Base-by-base conservation (phyloP, 176 grass and related monocot genomes). In the Typha latifolia region DNA sequence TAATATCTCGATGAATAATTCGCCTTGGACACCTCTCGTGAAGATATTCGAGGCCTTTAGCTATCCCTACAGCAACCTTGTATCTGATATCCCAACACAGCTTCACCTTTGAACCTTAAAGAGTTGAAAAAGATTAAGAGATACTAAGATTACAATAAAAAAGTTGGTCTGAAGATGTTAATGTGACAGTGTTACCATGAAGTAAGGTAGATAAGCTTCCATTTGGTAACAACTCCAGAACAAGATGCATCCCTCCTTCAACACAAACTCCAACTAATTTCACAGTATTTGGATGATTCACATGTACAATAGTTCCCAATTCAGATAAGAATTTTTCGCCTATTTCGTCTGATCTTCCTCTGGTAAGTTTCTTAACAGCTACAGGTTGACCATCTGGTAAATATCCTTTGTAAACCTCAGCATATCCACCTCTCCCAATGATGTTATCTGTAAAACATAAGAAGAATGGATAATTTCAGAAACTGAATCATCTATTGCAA, bases 1-100 rank as follows among this genome's bases (percentile, higher is more conserved):
- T 96, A 65, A 96, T 85, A 31, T 91, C 93, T 3, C 93, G 69
- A 48, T 89, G 93, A 31, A 96, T 90, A 67, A 96, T 96, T 48
- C 93, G 62, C 51, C 88, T 29, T 0, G 82, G 80, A 14, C 88
- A 89, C 49, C 66, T 63, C 88, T 91, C 87, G 15, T 96, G 93
- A 3, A 96, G 78, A 51, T 96, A 96, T 77, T 96, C 80, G 0
- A 91, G 66, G 14, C 93, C 93, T 4, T 76, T 29, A 5, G 93
- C 82, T 0, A 80, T 65, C 15, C 93, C 88, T 0, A 84, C 2
- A 4, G 88, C 93, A 24, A 91, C 73, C 68, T 53, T 64, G 75
- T 75, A 76, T 70, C 93, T 79, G 3, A 78, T 63, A 27, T 61
- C 74, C 88, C 92, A 96, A 23, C 62, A 62, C 72, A 91, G 76